A percentile compares a stretch with the other conserved stretches of the same genome.
phyloP scores from a whole-genome alignment of 176 grass and related monocot species.

The Tuctoria greenei region DNA sequence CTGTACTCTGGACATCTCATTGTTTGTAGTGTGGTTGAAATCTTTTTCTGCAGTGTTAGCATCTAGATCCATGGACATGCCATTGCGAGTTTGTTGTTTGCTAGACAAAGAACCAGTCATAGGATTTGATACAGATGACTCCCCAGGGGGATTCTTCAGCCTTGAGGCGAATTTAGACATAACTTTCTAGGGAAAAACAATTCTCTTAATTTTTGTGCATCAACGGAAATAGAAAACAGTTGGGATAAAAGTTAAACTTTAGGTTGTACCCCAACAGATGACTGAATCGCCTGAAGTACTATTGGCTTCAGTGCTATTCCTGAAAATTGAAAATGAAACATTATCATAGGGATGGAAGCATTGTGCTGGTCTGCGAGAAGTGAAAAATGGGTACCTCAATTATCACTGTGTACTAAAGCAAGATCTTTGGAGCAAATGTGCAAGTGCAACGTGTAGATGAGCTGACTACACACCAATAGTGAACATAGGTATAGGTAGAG shows the following conservation, averaged over 20 bases:
- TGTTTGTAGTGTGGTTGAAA: slow-evolving; percentile 29
- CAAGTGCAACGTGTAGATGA: neutral
- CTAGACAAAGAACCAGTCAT: slow-evolving; percentile 36
- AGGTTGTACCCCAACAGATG: slow-evolving; percentile 58
- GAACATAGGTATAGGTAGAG: neutral
- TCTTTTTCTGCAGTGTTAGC: slow-evolving; percentile 34
- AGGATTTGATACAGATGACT: slow-evolving; percentile 37
- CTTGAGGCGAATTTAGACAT: slow-evolving; percentile 63
- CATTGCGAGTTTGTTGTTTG: slow-evolving; percentile 40
- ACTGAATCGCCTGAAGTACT: slow-evolving; percentile 64
- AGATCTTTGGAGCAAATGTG: neutral
- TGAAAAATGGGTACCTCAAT: slow-evolving; percentile 10
- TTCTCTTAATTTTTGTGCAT: slow-evolving; percentile 27
- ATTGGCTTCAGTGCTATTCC: slow-evolving; percentile 73
- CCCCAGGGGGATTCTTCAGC: slow-evolving; percentile 40
- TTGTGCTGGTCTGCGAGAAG: slow-evolving; percentile 1
- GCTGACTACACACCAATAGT: neutral
- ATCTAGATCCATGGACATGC: slow-evolving; percentile 39
- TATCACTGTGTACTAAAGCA: slow-evolving; percentile 1
- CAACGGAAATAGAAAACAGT: slow-evolving; percentile 11
- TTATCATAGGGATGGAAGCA: slow-evolving; percentile 14
- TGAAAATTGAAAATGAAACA: slow-evolving; percentile 39
- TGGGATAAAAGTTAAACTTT: slow-evolving; percentile 13
- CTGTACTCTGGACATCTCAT: slow-evolving; percentile 35
- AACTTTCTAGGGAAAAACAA: slow-evolving; percentile 45